Base-by-base conservation (phyloP, 176 grass and related monocot species). In the Alopecurus myosuroides region DNA sequence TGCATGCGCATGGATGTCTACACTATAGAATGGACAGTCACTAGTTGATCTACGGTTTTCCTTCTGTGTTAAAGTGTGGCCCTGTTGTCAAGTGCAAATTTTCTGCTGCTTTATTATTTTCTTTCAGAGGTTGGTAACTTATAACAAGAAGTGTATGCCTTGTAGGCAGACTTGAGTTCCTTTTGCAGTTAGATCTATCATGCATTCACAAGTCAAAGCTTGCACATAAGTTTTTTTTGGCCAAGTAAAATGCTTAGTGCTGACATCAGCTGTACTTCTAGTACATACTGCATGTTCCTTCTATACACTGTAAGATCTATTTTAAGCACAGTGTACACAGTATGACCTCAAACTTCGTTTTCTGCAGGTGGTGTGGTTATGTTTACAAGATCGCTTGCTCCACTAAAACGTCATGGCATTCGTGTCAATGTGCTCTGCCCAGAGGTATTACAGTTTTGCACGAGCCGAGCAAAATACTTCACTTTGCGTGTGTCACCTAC, bases 381-480 rank as follows among this genome's bases (percentile, higher is more conserved):
- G 77, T 97, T 97, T 86, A 93, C 94, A 48, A 90, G 94, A 90
- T 84, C 94, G 69, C 94, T 97, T 71, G 91, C 89, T 77, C 87
- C 91, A 80, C 22, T 94, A 70, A 97, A 97, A 77, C 89, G 82
- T 11, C 56, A 64, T 19, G 91, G 91, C 31, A 86, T 97, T 89
- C 91, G 89, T 84, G 91, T 97, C 65, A 97, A 94, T 77, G 94
- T 94, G 70, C 65, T 97, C 14, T 97, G 91, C 69, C 91, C 91
- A 71, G 94, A 97, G 91, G 94, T 97, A 97, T 69, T 74, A 52
- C 37, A 41, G 48, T 13, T 25, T 78, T 42, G 2, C 26, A 82
- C 56, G n/a, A 52, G 9, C 77, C 10, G 39, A 56, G 46, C 68
- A 58, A 79, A 67, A 56, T 57, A 48, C 52, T 79, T 79, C 20